Evolutionary conservation across 768 basidiomycete species (phyloP).

Genomic region (Xanthoconium purpureum): DNA sequence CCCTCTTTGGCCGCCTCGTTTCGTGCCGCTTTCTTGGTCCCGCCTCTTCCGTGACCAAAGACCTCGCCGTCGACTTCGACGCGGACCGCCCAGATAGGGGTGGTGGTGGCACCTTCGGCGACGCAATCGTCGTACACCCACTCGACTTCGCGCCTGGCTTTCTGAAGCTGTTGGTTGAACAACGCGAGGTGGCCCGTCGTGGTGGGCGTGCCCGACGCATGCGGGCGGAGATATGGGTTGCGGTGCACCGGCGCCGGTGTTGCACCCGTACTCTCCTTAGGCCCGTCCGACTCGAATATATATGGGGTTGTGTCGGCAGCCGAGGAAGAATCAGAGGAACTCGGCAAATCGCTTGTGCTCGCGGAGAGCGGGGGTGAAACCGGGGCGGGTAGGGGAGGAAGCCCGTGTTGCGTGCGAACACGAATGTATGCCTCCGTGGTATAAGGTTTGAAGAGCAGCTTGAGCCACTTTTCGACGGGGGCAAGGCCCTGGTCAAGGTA

Average conservation of each 20-base stretch:
- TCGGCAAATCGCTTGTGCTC: conserved; percentile 20
- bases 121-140: conserved; percentile 63
- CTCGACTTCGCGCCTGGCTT: conserved; percentile 53
- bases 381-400: conserved; percentile 42
- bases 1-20: conserved; percentile 82
- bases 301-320: background rate
- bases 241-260: conserved; percentile 12
- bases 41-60: conserved; percentile 62
- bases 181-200: conserved; percentile 67
- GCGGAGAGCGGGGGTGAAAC: conserved; percentile 20
- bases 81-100: conserved; percentile 71
- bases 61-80: conserved; percentile 60
- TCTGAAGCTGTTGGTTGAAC: conserved; percentile 77
- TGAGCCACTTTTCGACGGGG: conserved; percentile 57
- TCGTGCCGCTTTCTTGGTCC: conserved; percentile 75
- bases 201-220: conserved; percentile 25
- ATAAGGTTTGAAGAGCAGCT: conserved; percentile 62
- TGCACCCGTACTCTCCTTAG: background rate
- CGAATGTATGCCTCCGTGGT: conserved; percentile 55
- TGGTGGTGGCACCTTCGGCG: conserved; percentile 53
- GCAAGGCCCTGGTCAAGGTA: conserved; percentile 67
- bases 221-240: conserved; percentile 9
- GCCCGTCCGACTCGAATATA: background rate
- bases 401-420: conserved; percentile 65
- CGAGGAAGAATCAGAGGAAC: background rate